These are phyloP conservation scores for Candida ortonii DNA, from an alignment of 805 yeast species.

Conservation along the genomic window DNA sequence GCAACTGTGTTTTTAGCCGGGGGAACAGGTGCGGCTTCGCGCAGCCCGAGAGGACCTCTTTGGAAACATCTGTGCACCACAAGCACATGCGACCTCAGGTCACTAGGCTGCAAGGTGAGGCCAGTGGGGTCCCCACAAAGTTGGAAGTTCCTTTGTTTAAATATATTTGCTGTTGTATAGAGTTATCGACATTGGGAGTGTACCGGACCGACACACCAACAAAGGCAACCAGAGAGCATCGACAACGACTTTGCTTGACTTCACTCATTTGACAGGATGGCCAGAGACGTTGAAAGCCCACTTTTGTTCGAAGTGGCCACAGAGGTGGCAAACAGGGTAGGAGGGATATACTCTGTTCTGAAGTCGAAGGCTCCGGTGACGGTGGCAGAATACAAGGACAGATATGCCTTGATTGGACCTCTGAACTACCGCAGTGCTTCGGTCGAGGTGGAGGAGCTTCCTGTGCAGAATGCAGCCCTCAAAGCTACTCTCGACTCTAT, in stretches of 20 bases:
- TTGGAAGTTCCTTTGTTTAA: no score
- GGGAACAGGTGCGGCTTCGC: no score
- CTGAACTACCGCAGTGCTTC: constrained; percentile 69
- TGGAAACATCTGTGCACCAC: no score
- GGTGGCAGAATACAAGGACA: constrained; percentile 83
- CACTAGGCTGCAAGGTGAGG: no score
- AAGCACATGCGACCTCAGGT: no score
- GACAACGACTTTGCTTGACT: background rate
- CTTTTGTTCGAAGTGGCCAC: constrained; percentile 92
- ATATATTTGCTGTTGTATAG: no score
- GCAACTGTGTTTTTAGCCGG: no score
- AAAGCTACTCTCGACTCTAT: constrained; percentile 69
- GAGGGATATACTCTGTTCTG: constrained; percentile 95
- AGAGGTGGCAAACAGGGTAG: constrained; percentile 96
- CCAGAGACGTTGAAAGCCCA: constrained; percentile 85
- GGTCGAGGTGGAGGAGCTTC: constrained; percentile 77
- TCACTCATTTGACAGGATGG: constrained; percentile 38
- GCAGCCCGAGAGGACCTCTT: no score
- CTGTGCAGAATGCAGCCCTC: constrained; percentile 44
- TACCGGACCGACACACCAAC: no score
- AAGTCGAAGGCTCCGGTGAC: constrained; percentile 97
- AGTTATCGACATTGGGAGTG: no score
- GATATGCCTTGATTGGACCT: constrained; percentile 87
- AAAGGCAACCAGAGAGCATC: background rate
- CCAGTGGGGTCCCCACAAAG: no score